Percentiles rank a stretch among this genome's conserved stretches.
These are phyloP conservation scores for Cicer cuneatum DNA, from an alignment of 306 rosid species.

Conservation along the genomic window DNA sequence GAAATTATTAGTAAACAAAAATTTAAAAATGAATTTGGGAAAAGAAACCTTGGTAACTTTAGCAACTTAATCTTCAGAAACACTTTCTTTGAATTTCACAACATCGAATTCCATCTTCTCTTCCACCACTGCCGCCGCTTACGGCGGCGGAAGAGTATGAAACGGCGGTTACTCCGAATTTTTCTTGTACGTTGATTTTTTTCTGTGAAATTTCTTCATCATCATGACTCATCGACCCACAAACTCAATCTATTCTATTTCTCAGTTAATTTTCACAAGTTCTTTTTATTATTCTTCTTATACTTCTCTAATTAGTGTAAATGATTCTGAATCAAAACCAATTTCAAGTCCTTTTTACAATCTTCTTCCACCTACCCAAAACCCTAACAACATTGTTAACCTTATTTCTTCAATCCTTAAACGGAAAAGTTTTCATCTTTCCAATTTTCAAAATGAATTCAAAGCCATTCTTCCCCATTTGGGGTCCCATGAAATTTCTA, in stretches of 20 bases:
- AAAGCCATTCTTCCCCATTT: slow-evolving; percentile 67
- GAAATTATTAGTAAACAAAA: too few relatives aligned
- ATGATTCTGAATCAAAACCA: slow-evolving; percentile 53
- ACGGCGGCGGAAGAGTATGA: too few relatives aligned
- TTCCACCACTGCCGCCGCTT: too few relatives aligned
- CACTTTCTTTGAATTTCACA: too few relatives aligned
- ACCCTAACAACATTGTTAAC: slow-evolving; percentile 77
- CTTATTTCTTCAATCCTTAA: slow-evolving; percentile 69
- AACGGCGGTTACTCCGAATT: too few relatives aligned
- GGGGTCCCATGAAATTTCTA: slow-evolving; percentile 72
- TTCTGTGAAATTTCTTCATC: not conserved
- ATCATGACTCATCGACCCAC: slow-evolving; percentile 63
- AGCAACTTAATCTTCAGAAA: too few relatives aligned
- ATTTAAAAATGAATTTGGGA: too few relatives aligned
- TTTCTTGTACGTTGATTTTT: slow-evolving; percentile 8
- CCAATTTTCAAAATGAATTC: slow-evolving; percentile 59
- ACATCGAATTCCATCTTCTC: too few relatives aligned
- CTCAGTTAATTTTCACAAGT: slow-evolving; percentile 24
- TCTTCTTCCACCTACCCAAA: slow-evolving; percentile 76
- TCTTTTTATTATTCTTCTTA: slow-evolving; percentile 49
- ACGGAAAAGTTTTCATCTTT: slow-evolving; percentile 44
- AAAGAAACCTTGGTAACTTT: too few relatives aligned
- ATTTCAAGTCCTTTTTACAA: slow-evolving; percentile 72
- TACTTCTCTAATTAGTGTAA: slow-evolving; percentile 53
- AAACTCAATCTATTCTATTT: slow-evolving; percentile 26